Base-by-base conservation (phyloP, 2,329 filamentous ascomycete genomes). In the Arthrobotrys conoides region DNA sequence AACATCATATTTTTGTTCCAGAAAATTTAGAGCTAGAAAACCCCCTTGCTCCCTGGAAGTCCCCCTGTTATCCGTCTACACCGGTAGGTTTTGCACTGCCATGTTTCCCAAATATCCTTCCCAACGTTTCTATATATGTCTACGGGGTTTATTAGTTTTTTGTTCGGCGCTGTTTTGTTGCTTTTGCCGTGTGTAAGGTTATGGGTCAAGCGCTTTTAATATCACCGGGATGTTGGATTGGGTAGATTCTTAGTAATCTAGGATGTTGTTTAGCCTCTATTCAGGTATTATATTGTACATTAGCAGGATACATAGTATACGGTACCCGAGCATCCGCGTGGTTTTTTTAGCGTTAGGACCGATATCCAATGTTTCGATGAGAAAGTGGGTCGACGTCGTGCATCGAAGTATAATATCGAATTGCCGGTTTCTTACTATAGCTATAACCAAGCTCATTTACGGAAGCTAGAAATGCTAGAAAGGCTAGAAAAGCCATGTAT, bases 141-240 rank as follows among this genome's bases (percentile, higher is more conserved):
- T 61, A 51, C 49, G 20, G 67, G 73, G 36, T 71, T 64, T 61
- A 71, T 67, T n/a, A n/a, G 61, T 61, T 30, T 59, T 53, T 68
- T 59, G 3, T 30, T 30, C 24, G 72, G 72, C 72, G 72, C 63
- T 53, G 49, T 71, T 77, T 30, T 63, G n/a, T 53, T 61, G 49
- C 41, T 71, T 71, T 48, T 77, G 49, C 51, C 68, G 14, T 48
- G 41, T 67, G 16, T 44, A 61, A n/a, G 33, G 22, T 70, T 53
- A 67, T 69, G 51, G 68, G 68, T 71, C 59, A 46, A 71, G 63
- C 63, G 67, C 27, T 61, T 44, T 71, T 77, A 71, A 77, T 70
- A 70, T 77, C 49, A 36, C 51, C 44, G 66, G 44, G 46, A 67
- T 66, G 27, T 61, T 63, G 59, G 38, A 66, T 61, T 61, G 36